phyloP scores from a whole-genome alignment of 2,329 filamentous ascomycete species.

The Fusarium sp. region DNA sequence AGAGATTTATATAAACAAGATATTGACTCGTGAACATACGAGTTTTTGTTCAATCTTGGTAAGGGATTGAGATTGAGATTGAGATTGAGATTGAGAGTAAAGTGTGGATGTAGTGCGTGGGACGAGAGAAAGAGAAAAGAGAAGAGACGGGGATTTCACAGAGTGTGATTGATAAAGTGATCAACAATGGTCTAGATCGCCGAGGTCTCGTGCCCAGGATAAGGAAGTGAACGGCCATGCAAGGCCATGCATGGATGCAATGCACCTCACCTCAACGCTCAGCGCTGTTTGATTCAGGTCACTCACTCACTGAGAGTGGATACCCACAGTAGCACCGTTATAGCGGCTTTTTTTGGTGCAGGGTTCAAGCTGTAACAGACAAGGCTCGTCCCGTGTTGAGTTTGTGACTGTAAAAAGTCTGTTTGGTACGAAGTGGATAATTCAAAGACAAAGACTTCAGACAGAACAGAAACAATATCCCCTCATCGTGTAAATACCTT shows the following conservation, averaged over 20 bases:
- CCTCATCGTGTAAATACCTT: too few species aligned
- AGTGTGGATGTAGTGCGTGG: neutral
- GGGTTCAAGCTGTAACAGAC: conserved; percentile 2
- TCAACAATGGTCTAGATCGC: conserved; percentile 34
- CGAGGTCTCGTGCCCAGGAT: conserved; percentile 31
- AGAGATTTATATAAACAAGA: neutral
- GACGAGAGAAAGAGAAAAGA: neutral
- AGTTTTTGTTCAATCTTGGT: neutral
- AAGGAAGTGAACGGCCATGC: neutral
- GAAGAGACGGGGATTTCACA: conserved; percentile 3
- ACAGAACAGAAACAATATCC: too few species aligned
- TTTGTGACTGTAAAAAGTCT: too few species aligned
- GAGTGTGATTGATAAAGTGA: conserved; percentile 32
- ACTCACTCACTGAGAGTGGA: too few species aligned
- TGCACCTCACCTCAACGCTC: too few species aligned
- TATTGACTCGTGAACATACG: neutral
- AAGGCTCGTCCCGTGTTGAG: neutral
- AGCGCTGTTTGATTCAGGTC: too few species aligned
- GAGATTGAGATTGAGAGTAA: neutral
- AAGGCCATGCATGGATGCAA: neutral
- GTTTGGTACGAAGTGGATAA: too few species aligned
- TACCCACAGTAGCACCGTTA: too few species aligned
- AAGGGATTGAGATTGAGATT: too few species aligned
- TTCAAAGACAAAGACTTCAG: too few species aligned
- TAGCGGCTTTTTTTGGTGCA: neutral